Evolutionary conservation across 2,329 filamentous ascomycete genomes (phyloP).

Genomic region (Fusarium hostae): DNA sequence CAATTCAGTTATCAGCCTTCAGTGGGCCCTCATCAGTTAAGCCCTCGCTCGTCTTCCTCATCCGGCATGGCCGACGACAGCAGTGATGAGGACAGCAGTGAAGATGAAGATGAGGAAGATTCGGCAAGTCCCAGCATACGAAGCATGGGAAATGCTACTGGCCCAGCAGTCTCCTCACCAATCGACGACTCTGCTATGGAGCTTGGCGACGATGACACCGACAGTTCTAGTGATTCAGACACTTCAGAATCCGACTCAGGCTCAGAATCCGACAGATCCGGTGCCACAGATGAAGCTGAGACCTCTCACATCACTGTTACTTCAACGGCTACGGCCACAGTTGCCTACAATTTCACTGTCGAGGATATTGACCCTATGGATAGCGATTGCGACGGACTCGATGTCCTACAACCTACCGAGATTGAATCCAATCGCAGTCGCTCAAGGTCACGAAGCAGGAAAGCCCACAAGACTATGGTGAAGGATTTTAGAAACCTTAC

Average conservation of each 20-base stretch:
- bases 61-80: slow-evolving; percentile 37
- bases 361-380: slow-evolving; percentile 62
- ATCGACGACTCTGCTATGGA: slow-evolving; percentile 31
- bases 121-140: slow-evolving; percentile 45
- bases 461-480: slow-evolving; percentile 58
- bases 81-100: slow-evolving; percentile 40
- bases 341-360: slow-evolving; percentile 51
- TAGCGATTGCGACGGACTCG: slow-evolving; percentile 56
- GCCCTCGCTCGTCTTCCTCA: slow-evolving; percentile 51
- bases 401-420: slow-evolving; percentile 56
- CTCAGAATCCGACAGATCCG: slow-evolving; percentile 40
- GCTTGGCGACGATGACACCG: slow-evolving; percentile 23
- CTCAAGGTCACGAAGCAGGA: slow-evolving; percentile 52
- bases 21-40: slow-evolving; percentile 50
- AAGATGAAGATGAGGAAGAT: slow-evolving; percentile 38
- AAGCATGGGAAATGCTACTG: slow-evolving; percentile 41
- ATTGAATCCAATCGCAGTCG: slow-evolving; percentile 60
- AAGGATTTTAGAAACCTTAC: slow-evolving; percentile 58
- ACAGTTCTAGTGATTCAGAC: slow-evolving; percentile 31
- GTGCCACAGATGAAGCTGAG: slow-evolving; percentile 39
- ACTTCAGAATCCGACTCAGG: slow-evolving; percentile 38
- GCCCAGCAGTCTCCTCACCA: slow-evolving; percentile 15
- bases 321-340: slow-evolving; percentile 28
- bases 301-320: slow-evolving; percentile 34
- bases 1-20: slow-evolving; percentile 55